phyloP scores from a whole-genome alignment of 768 basidiomycete genomes.

The Leccinum rimulosum region DNA sequence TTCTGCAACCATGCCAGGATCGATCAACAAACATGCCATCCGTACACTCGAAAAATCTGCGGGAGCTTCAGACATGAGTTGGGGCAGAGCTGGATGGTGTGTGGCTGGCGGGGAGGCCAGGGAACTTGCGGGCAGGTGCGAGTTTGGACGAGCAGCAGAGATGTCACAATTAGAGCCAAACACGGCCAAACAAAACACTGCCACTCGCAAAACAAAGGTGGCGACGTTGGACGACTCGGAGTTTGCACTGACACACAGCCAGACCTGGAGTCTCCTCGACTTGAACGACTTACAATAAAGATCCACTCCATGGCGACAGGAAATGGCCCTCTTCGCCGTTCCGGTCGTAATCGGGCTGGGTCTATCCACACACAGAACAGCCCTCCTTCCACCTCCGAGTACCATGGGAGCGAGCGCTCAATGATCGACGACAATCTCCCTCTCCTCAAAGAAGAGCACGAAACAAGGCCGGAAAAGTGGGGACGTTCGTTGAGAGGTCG shows the following conservation, averaged over 20 bases:
- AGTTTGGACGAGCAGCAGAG: slow-evolving; percentile 22
- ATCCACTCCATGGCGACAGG: slow-evolving; percentile 20
- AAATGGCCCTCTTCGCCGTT: slow-evolving; percentile 24
- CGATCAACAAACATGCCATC: not conserved
- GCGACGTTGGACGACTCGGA: slow-evolving; percentile 15
- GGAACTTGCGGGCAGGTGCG: slow-evolving; percentile 23
- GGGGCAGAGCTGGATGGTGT: slow-evolving; percentile 5
- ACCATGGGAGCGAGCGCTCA: slow-evolving; percentile 35
- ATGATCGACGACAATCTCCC: slow-evolving; percentile 25
- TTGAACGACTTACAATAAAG: slow-evolving; percentile 17
- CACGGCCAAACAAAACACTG: slow-evolving; percentile 27
- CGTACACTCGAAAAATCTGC: not conserved
- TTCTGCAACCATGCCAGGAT: slow-evolving; percentile 1
- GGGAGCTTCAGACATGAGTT: not conserved
- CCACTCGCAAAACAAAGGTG: slow-evolving; percentile 34
- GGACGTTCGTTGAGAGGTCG: slow-evolving; percentile 40
- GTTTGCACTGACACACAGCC: slow-evolving; percentile 12
- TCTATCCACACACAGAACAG: slow-evolving; percentile 25
- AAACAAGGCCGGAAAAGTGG: slow-evolving; percentile 11
- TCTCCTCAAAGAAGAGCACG: slow-evolving; percentile 1
- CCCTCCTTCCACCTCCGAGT: slow-evolving; percentile 31
- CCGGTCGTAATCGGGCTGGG: slow-evolving; percentile 20
- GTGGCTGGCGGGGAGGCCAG: slow-evolving; percentile 16
- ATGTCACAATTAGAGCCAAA: slow-evolving; percentile 23
- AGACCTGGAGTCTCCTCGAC: slow-evolving; percentile 22